phyloP scores from a whole-genome alignment of 148 eudicot genomes.

The Rhododendron griersonianum region DNA sequence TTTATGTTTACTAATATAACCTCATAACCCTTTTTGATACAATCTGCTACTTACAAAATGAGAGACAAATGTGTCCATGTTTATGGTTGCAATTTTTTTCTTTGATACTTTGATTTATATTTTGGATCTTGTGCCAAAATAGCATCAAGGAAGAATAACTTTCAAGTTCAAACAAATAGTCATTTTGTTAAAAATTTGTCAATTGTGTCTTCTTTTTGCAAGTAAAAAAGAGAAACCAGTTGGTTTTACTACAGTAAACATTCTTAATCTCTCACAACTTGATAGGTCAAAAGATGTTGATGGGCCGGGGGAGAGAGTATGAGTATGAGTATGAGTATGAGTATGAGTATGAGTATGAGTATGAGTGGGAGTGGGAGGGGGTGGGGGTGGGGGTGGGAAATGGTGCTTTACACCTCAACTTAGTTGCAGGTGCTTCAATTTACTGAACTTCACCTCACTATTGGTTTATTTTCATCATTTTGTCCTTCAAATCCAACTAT shows the following conservation, averaged over 20 bases:
- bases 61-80: background rate
- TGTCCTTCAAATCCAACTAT: no score
- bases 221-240: background rate
- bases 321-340: no score
- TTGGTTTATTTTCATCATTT: no score
- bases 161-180: background rate
- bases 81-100: background rate
- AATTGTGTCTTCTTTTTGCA: background rate
- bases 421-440: no score
- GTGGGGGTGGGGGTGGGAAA: no score
- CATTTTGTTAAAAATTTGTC: background rate
- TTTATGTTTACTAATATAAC: background rate
- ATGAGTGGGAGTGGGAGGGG: no score
- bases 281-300: conserved; percentile 30
- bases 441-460: no score
- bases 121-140: background rate
- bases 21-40: background rate
- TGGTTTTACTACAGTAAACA: conserved; percentile 8
- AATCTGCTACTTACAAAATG: no score
- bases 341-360: no score
- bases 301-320: no score
- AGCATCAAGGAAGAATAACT: background rate
- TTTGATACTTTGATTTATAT: background rate
- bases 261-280: conserved; percentile 49
- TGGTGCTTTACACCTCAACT: no score